A percentile compares a stretch with the other conserved stretches of the same genome.
Evolutionary conservation across 306 rosid genomes (phyloP).

Genomic region (Dicorynia guianensis): DNA sequence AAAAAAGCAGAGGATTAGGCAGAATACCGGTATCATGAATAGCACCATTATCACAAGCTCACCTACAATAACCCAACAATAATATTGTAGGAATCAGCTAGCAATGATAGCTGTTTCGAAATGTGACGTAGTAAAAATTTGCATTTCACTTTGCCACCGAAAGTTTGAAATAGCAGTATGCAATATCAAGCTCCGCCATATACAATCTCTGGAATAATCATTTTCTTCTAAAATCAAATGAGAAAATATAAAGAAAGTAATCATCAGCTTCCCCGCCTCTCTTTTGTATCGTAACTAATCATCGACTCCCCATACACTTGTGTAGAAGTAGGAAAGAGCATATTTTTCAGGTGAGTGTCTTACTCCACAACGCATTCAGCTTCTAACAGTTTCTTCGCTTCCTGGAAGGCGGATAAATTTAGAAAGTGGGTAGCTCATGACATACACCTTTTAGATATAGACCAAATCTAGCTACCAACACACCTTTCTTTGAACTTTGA

Average conservation of each 20-base stretch:
- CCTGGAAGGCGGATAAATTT: too few species aligned
- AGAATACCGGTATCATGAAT: conserved; percentile 27
- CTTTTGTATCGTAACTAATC: too few species aligned
- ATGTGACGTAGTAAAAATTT: neutral
- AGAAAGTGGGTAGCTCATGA: too few species aligned
- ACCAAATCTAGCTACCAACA: too few species aligned
- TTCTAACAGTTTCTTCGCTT: too few species aligned
- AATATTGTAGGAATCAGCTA: neutral
- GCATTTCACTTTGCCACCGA: conserved; percentile 5
- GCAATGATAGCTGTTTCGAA: neutral
- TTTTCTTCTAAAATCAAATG: neutral
- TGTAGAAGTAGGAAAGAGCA: too few species aligned
- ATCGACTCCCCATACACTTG: too few species aligned
- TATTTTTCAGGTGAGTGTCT: too few species aligned
- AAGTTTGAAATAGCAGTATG: neutral
- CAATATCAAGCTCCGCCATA: conserved; percentile 6
- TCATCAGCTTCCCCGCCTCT: too few species aligned
- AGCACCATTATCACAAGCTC: conserved; percentile 10
- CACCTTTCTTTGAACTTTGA: too few species aligned
- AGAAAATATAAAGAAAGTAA: neutral
- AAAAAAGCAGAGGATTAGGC: conserved; percentile 28
- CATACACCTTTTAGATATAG: too few species aligned
- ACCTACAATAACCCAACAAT: neutral
- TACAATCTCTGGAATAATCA: neutral
- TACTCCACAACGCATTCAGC: too few species aligned